Percentiles rank a stretch among this genome's conserved stretches.
Conservation (phyloP, 2,329 filamentous ascomycete genomes). For the Erysiphe neolycopersici region DNA sequence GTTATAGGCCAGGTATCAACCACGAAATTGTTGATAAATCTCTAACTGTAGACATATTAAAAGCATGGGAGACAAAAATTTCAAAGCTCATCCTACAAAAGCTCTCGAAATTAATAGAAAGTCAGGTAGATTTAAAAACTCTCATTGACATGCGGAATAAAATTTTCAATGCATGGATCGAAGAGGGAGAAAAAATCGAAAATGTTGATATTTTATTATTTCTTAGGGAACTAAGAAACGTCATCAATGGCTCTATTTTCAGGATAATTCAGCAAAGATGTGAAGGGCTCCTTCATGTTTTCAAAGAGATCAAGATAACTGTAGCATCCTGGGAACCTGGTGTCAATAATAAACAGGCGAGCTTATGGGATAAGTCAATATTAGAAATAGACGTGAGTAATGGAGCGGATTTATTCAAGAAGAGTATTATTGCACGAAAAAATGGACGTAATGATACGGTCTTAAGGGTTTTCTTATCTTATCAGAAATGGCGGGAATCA, state of each 20-base stretch:
- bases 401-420: slow-evolving; percentile 41
- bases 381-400: slow-evolving; percentile 37
- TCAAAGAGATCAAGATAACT: slow-evolving; percentile 32
- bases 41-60: slow-evolving; percentile 32
- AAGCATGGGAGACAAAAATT: slow-evolving; percentile 34
- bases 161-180: slow-evolving; percentile 50
- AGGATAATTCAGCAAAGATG: slow-evolving; percentile 36
- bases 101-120: slow-evolving; percentile 29
- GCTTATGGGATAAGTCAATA: slow-evolving; percentile 41
- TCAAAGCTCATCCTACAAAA: slow-evolving; percentile 33
- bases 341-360: slow-evolving; percentile 21
- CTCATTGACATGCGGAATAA: slow-evolving; percentile 43
- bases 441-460: slow-evolving; percentile 47
- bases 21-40: slow-evolving; percentile 45
- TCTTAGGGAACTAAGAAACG: slow-evolving; percentile 38
- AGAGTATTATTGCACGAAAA: slow-evolving; percentile 38
- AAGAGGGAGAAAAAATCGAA: slow-evolving; percentile 33
- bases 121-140: slow-evolving; percentile 36
- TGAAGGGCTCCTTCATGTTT: slow-evolving; percentile 34
- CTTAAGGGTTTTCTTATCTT: slow-evolving; percentile 31
- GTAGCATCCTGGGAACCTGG: slow-evolving; percentile 32
- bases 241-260: slow-evolving; percentile 41
- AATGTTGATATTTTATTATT: slow-evolving; percentile 37
- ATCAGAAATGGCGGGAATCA: slow-evolving; percentile 46
- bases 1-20: slow-evolving; percentile 68